Evolutionary conservation across 176 grass and related monocot genomes (phyloP), one percentile per base, ranked within the genome.

Genomic region (Carex pumila): DNA sequence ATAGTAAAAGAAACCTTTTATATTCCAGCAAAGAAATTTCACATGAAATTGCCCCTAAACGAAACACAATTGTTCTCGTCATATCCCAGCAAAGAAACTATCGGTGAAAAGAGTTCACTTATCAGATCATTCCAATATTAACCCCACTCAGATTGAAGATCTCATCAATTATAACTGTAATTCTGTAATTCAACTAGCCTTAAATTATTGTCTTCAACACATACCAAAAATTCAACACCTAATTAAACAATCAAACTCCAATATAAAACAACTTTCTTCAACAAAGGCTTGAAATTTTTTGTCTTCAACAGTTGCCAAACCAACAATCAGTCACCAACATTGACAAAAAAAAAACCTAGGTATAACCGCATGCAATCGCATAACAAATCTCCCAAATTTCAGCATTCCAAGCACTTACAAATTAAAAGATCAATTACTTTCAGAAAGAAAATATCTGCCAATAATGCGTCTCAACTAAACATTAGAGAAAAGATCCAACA

Each of bases 391-490:
- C 50, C 52, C 12, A 18, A 76, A 2, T 25, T 18, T 78, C 50
- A 78, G 52, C 6, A 78, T 78, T 34, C 73, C 18, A 15, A 78
- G 30, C 73, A 56, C 49, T 57, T 64, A 49, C 32, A 81, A 60
- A 78, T 60, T 62, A 81, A 81, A 81, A 22, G 34, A 45, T 60
- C 9, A 81, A 63, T 81, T 63, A 47, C 22, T 61, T 64, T 36
- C 15, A 47, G 11, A 81, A 63, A 63, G 8, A 81, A 63, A 81
- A 58, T 58, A 81, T 81, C 32, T 9, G 57, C 12, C 50, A 57
- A 78, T 32, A 57, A 57, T 78, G 73, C 12, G 55, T 32, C 52
- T 17, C 52, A 12, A 18, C 36, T 25, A 1, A 78, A 78, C 14
- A 57, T 78, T 57, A 76, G 13, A 81, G 17, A 63, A 39, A 64